Base-by-base conservation (phyloP, 345 rosid genomes). In the Camelina laxa region DNA sequence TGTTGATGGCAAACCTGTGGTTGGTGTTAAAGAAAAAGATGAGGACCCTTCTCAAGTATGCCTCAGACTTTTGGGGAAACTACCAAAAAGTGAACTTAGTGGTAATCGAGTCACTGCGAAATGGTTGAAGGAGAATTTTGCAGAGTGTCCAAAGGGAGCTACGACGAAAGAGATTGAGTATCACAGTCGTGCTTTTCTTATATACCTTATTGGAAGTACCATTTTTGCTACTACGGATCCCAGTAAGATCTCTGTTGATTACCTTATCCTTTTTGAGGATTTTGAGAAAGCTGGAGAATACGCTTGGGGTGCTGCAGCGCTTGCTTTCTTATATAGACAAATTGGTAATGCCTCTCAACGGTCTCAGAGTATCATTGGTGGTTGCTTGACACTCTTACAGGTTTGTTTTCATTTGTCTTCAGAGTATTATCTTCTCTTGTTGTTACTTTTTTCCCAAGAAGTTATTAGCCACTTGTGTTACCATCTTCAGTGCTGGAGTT, bases 241-340 rank as follows among this genome's bases (percentile, higher is more conserved):
- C 59, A 90, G 88, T 81, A 88, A 88, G 78, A 91, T 90, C 51
- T 89, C 92, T 4, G 91, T 86, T 0, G 87, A 88, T 85, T 86
- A 88, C 71, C 87, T 90, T 20, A 82, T 88, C 48, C 73, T 88
- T 72, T 84, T 88, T 69, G 84, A 82, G 57, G 80, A 85, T 72
- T 88, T 90, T 63, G 92, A 84, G 64, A 86, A 82, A 64, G 87
- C 92, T 74, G 96, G 91, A 20, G 83, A 78, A 39, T 88, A 85
- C 35, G 92, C 92, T 30, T 90, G 96, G 91, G 92, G 91, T 35
- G 92, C 96, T 42, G 92, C 96, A 0, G 92, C 92, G 15, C 55
- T 90, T 56, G 88, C 91, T 27, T 90, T 90, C 81, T 79, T 90
- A 47, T 90, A 90, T 69, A 86, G 92, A 70, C 92, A 90, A 41